Evolutionary conservation across 2,329 filamentous ascomycete genomes (phyloP).

Genomic region (Cytospora schulzeri): DNA sequence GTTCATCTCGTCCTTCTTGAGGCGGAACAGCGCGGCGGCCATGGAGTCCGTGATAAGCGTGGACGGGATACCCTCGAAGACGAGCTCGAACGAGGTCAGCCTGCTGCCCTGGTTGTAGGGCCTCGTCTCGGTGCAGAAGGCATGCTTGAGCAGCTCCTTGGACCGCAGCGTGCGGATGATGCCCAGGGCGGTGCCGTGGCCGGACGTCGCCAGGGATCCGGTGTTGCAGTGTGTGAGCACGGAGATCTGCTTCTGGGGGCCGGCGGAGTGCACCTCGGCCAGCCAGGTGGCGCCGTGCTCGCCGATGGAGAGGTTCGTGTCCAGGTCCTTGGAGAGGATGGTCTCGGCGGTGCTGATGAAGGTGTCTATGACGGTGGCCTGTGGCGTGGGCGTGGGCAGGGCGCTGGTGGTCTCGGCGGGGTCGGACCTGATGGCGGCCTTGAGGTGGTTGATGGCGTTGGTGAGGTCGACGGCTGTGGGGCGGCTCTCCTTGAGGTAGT

Average conservation of each 20-base stretch:
- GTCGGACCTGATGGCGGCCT: conserved; percentile 58
- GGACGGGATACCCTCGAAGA: conserved; percentile 87
- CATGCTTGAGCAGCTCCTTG: conserved; percentile 69
- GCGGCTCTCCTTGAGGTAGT: conserved; percentile 85
- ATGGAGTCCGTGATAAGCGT: conserved; percentile 96
- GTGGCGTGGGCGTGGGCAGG: conserved; percentile 40
- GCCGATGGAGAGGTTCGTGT: conserved; percentile 86
- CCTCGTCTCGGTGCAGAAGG: conserved; percentile 94
- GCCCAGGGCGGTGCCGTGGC: conserved; percentile 94
- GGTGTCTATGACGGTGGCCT: conserved; percentile 61
- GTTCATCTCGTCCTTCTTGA: conserved; percentile 61
- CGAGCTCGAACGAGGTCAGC: conserved; percentile 93
- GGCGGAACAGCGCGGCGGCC: conserved; percentile 80
- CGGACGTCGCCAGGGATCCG: conserved; percentile 92
- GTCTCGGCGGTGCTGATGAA: conserved; percentile 82
- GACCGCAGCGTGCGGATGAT: conserved; percentile 84
- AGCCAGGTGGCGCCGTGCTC: conserved; percentile 84
- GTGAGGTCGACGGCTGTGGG: conserved; percentile 94
- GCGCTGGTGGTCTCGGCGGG: conserved; percentile 42
- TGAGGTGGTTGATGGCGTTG: conserved; percentile 84
- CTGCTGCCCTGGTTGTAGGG: conserved; percentile 98
- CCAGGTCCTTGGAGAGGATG: conserved; percentile 84
- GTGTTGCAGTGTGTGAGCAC: conserved; percentile 98
- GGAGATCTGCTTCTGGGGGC: conserved; percentile 60
- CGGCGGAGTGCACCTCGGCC: conserved; percentile 55